phyloP scores from a whole-genome alignment of 352 stramenopile genomes.

The Pythium rhizo-oryzae region DNA sequence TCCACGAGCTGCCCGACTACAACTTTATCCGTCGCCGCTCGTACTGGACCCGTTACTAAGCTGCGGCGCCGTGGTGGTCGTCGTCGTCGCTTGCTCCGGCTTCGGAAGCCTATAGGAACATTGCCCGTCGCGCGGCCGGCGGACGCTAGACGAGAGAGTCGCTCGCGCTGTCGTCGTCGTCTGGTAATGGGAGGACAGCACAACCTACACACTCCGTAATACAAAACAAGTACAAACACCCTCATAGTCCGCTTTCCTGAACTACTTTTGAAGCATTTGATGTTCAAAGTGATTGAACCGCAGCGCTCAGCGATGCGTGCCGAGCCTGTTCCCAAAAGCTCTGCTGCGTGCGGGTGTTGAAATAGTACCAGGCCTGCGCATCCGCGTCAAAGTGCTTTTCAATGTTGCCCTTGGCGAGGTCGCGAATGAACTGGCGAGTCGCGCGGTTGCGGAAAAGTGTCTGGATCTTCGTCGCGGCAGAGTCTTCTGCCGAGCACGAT shows the following conservation, averaged over 20 bases:
- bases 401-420: conserved; percentile 41
- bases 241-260: no score
- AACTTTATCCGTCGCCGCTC: conserved; percentile 99
- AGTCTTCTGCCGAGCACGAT: not conserved
- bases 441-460: conserved; percentile 38
- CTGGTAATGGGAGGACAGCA: conserved; percentile 3
- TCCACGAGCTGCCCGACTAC: conserved; percentile 99
- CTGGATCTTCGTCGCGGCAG: conserved; percentile 43
- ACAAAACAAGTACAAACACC: conserved; percentile 29
- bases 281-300: not conserved
- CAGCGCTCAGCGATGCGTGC: conserved; percentile 30
- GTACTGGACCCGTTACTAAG: conserved; percentile 97
- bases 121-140: conserved; percentile 21
- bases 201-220: conserved; percentile 33
- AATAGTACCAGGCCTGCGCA: conserved; percentile 56
- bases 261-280: not conserved
- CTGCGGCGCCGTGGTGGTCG: conserved; percentile 21
- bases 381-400: conserved; percentile 46
- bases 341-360: conserved; percentile 51
- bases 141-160: conserved; percentile 39
- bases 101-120: conserved; percentile 1
- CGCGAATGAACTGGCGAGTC: conserved; percentile 38
- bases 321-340: conserved; percentile 55
- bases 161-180: conserved; percentile 12
- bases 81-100: conserved; percentile 18